phyloP scores from a whole-genome alignment of 148 eudicot genomes.

The Vaccinium darrowii region DNA sequence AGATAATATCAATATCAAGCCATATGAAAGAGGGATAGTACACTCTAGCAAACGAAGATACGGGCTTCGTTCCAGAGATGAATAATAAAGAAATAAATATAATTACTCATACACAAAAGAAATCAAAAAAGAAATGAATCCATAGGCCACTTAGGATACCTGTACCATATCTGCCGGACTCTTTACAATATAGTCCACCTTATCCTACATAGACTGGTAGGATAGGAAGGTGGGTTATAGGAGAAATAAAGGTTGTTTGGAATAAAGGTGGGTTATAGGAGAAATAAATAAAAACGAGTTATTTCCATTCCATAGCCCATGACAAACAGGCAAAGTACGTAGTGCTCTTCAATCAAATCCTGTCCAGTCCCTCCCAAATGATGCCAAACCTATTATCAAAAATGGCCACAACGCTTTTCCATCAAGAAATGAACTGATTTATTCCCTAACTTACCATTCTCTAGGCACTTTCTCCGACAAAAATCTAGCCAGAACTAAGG shows the following conservation, averaged over 20 bases:
- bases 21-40: background rate
- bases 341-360: background rate
- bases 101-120: too few relatives aligned
- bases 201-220: background rate
- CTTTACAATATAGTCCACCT: background rate
- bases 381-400: background rate
- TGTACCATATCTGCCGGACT: background rate
- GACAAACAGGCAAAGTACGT: background rate
- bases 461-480: background rate
- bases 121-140: background rate
- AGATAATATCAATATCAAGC: background rate
- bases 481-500: too few relatives aligned
- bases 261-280: too few relatives aligned
- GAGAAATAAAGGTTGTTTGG: background rate
- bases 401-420: background rate
- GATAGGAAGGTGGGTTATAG: background rate
- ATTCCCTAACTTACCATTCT: background rate
- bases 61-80: background rate
- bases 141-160: background rate
- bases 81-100: background rate
- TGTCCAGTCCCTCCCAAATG: background rate
- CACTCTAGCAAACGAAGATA: background rate
- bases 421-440: background rate
- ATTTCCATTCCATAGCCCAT: background rate
- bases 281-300: background rate